phyloP scores from a whole-genome alignment of 2,329 filamentous ascomycete genomes.

The Nothomitra cinnamomea region DNA sequence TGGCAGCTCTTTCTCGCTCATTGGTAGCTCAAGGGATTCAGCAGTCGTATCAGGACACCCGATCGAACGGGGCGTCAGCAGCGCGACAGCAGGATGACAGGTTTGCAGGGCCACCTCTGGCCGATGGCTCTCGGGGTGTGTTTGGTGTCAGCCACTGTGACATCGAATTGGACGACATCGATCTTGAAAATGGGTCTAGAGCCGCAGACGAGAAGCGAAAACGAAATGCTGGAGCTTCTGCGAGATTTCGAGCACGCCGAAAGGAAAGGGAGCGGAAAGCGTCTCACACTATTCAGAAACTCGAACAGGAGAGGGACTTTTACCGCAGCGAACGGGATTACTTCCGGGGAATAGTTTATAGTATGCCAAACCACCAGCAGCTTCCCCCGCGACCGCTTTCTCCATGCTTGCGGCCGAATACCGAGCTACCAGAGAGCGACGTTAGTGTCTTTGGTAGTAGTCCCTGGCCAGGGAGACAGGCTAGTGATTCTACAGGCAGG shows the following conservation, averaged over 20 bases:
- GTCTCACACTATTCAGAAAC: slow-evolving; percentile 46
- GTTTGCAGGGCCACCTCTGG: background rate
- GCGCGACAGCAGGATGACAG: background rate
- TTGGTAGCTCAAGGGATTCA: slow-evolving; percentile 12
- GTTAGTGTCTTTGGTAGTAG: background rate
- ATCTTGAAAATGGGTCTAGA: slow-evolving; percentile 66
- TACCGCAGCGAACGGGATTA: slow-evolving; percentile 31
- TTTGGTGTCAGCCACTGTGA: no score
- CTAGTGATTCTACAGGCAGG: background rate
- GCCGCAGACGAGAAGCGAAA: slow-evolving; percentile 73
- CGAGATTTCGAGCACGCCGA: slow-evolving; percentile 61
- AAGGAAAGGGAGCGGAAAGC: slow-evolving; percentile 70
- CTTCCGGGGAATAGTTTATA: background rate
- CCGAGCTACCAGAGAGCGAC: background rate
- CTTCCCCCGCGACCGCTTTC: background rate
- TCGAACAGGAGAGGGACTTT: slow-evolving; percentile 56
- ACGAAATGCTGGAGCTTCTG: slow-evolving; percentile 72
- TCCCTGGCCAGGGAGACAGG: background rate
- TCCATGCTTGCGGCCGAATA: background rate
- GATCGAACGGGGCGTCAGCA: slow-evolving; percentile 9
- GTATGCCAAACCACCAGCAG: background rate
- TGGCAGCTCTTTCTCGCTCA: slow-evolving; percentile 12
- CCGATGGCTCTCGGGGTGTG: no score
- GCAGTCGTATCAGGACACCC: slow-evolving; percentile 9
- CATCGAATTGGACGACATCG: slow-evolving; percentile 28